Base-by-base conservation (phyloP, 345 rosid species). In the Eucalyptus erythrocorys region DNA sequence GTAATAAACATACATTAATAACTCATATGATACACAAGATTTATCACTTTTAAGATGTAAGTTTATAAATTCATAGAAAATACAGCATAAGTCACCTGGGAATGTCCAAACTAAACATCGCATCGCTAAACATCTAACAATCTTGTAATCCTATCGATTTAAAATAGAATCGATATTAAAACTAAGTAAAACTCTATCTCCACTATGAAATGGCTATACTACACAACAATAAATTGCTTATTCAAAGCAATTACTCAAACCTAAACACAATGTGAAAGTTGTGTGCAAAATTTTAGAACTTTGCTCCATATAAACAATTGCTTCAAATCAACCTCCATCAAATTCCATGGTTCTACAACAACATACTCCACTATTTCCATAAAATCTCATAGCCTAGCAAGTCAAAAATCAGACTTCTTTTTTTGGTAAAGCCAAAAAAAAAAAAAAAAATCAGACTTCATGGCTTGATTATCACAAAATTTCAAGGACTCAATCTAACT, bases 271-370 rank as follows among this genome's bases (percentile, higher is more conserved):
- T 26, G 30, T 0, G 3, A 26, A 55, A 55, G 30, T 10, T 26
- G 30, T 26, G 24, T 10, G 3, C 1, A 22, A 55, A 55, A 55
- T 22, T 24, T 26, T 55, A 55, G 24, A 55, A 9, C 24, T 10
- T 55, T 26, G 61, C 30, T 55, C 61, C 5, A 0, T 12, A 30
- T 55, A 55, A 55, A 55, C 6, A 0, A 0, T 55, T 55, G 30
- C 61, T 55, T 26, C 30, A 55, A 55, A 55, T 55, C 61, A 55
- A 55, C 61, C 61, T 22, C 61, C 61, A 55, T 55, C 61, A 55
- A 55, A 55, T 26, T 26, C 61, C 61, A 55, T 4, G 3, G 30
- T 3, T 55, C 13, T 55, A 55, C 61, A 55, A 55, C 6, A 22
- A 24, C 61, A 55, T 55, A 1, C 30, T 55, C 13, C 61, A 24